Evolutionary conservation across 768 basidiomycete genomes (phyloP), one percentile per base, ranked within the genome.

Genomic region (Astraeus odoratus): DNA sequence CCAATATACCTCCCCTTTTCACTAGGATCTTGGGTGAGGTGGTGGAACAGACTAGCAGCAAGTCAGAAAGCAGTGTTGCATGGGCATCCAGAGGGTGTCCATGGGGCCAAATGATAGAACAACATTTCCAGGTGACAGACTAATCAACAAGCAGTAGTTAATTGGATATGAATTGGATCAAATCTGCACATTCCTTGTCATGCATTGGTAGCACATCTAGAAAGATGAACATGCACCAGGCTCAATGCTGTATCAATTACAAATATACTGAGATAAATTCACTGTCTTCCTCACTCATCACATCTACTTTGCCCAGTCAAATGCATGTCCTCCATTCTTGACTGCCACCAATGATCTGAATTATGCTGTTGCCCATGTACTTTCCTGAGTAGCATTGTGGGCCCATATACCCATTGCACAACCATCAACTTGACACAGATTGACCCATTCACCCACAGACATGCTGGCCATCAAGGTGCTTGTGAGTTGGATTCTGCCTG

Each of bases 241-340:
- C 50, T 86, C 85, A 51, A 93, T 88, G 5, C 86, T 85, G 60
- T 81, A 91, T 41, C 88, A 74, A 37, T 90, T 86, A 25, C 80
- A 80, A 33, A 90, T 72, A 56, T 89, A 91, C 56, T 80, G 70
- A 2, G 84, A 80, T 16, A 90, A 69, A 47, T 73, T 80, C 7
- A 83, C 86, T 2, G 75, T 67, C 36, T 80, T 75, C 48, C 80
- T 68, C 16, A 37, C 81, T 79, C 9, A 77, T 76, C 26, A 73
- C 58, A 54, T 88, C 85, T 8, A 89, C 88, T 25, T 86, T 85
- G n/a, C 88, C 89, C 5, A 92, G 67, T 85, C 87, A 87, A 3
- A 77, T 77, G 53, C 83, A 72, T 34, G 91, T 80, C 36, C 80
- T 68, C 52, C 80, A 67, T 50, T 88, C 86, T 42, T 78, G 65